These are phyloP conservation scores for Styphnolobium japonicum DNA, from an alignment of 306 rosid genomes.

Conservation along the genomic window DNA sequence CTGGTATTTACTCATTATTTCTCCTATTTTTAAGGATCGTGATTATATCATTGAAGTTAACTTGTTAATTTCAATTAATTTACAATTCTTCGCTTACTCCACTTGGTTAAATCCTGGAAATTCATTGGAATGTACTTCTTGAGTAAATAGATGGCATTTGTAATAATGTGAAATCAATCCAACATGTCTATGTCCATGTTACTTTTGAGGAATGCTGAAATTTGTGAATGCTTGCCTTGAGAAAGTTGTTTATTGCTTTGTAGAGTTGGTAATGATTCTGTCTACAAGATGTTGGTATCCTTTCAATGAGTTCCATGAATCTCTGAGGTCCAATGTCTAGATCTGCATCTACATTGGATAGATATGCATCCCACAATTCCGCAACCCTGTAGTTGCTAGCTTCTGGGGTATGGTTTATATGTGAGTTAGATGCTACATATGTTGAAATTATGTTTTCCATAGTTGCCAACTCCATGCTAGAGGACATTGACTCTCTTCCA, in stretches of 20 bases:
- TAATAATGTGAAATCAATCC: not conserved
- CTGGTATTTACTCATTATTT: not conserved
- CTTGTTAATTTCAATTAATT: not conserved
- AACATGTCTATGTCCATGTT: not conserved
- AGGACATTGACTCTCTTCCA: constrained; percentile 46
- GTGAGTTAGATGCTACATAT: constrained; percentile 48
- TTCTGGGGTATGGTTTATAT: constrained; percentile 33
- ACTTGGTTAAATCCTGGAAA: not conserved
- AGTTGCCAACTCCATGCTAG: constrained; percentile 51
- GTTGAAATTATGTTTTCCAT: constrained; percentile 70
- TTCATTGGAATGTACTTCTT: not conserved
- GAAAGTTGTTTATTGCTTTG: constrained; percentile 54
- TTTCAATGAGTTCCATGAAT: constrained; percentile 77
- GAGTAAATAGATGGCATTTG: not conserved
- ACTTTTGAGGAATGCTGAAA: not conserved
- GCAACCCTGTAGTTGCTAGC: constrained; percentile 52
- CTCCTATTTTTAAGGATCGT: not conserved
- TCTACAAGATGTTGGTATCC: constrained; percentile 57
- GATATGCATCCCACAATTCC: constrained; percentile 78
- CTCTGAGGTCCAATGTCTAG: constrained; percentile 47
- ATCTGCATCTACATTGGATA: constrained; percentile 54
- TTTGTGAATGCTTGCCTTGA: constrained; percentile 46
- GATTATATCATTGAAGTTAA: not conserved
- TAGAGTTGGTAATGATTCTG: constrained; percentile 75
- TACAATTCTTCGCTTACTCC: not conserved